These are phyloP conservation scores for Tephrocybe rancida DNA, from an alignment of 768 basidiomycete genomes.

Conservation along the genomic window DNA sequence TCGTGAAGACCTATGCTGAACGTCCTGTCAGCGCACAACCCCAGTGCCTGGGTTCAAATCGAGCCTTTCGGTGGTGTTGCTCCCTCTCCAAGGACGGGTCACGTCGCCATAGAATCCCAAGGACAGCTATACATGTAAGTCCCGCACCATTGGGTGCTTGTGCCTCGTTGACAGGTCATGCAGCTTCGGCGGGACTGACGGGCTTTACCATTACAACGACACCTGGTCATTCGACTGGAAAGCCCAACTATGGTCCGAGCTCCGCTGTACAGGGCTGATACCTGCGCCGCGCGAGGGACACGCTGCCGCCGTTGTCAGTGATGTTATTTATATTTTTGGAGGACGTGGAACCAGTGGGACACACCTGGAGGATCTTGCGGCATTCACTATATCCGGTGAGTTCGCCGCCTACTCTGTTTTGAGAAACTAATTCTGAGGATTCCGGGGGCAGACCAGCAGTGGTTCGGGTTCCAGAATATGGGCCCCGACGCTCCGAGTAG, in stretches of 20 bases:
- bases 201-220: constrained; percentile 97
- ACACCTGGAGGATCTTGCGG: too few species aligned
- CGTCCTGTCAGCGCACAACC: constrained; percentile 60
- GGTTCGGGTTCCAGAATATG: too few species aligned
- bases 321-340: too few species aligned
- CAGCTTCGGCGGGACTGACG: constrained; percentile 96
- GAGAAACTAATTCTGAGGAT: too few species aligned
- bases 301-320: too few species aligned
- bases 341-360: too few species aligned
- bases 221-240: constrained; percentile 91
- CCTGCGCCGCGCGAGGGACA: constrained; percentile 88
- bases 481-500: too few species aligned
- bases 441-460: too few species aligned
- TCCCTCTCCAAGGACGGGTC: constrained; percentile 89
- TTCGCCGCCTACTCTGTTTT: too few species aligned
- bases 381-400: too few species aligned
- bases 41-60: constrained; percentile 80
- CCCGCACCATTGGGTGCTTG: constrained; percentile 14
- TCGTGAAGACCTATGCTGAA: not conserved
- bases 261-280: constrained; percentile 94
- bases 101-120: constrained; percentile 79
- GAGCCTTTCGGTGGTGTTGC: constrained; percentile 59
- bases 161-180: not conserved
- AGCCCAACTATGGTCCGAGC: constrained; percentile 82
- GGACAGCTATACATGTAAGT: constrained; percentile 85